Base-by-base conservation (phyloP, 2,329 filamentous ascomycete species). In the Zasmidium cellare region DNA sequence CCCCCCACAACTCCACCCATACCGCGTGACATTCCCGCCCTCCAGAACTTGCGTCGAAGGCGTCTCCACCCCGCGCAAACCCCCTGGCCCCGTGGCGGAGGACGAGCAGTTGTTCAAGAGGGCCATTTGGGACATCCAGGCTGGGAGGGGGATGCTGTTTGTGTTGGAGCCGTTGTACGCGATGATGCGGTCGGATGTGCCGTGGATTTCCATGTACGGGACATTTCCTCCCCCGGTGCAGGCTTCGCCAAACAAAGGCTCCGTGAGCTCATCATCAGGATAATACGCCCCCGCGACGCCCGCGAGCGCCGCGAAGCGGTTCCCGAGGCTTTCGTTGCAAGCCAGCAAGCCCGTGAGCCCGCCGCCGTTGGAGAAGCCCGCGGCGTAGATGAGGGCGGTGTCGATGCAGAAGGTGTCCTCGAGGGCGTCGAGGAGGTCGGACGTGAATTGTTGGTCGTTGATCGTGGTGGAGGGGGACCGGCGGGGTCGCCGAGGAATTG, bases 341-440 rank as follows among this genome's bases (percentile, higher is more conserved):
- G 80, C 78, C 6, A 82, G 75, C 1, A 76, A 61, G 19, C 73
- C 75, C 2, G 75, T 75, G 23, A 79, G 81, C 1, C 80, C 82
- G 1, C 80, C 82, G 2, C 80, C 82, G 45, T 84, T 83, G 59
- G 75, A 84, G 60, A 84, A 82, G 47, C 78, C 79, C 0, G 73
- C 70, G 6, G 73, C 73, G 56, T 79, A 81, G 24, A 82, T 70
- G 6, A 73, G 73, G 2, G 64, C 65, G 1, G 67, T 63, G 58
- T 81, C 76, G 60, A 82, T 73, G 63, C 78, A 81, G 63, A 77
- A 77, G 3, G 66, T 68, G 9, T 67, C 62, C 56, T 75, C 65
- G 7, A 81, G 59, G 19, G 75, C 60, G 22, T 71, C 65, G 35
- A 79, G 65, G 22, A 81, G 69, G 52, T 77, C 75, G 3, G 74